Evolutionary conservation across 73 alveolate species (phyloP).

Genomic region (Blepharisma stoltei): DNA sequence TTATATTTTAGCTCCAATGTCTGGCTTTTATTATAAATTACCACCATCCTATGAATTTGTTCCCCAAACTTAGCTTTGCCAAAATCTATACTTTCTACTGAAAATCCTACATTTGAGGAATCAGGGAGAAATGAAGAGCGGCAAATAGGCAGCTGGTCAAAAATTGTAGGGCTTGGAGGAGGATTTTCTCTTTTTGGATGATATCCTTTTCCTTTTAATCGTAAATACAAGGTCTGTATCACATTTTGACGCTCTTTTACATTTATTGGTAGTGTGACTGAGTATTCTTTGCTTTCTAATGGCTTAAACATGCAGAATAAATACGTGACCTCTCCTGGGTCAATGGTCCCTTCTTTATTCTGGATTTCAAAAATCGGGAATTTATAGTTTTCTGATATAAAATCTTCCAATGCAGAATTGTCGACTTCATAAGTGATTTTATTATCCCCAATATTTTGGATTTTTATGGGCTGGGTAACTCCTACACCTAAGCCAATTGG

Average conservation of each 20-base stretch:
- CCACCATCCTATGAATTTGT: conserved; percentile 83
- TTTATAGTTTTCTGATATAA: conserved; percentile 73
- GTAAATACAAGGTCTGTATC: conserved; percentile 56
- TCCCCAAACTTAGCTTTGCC: conserved; percentile 90
- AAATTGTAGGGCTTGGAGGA: conserved; percentile 44
- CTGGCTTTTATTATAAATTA: conserved; percentile 84
- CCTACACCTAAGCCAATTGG: conserved; percentile 96
- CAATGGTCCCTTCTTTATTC: conserved; percentile 89
- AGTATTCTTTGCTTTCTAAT: conserved; percentile 86
- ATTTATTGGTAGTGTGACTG: conserved; percentile 78
- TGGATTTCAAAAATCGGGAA: conserved; percentile 90
- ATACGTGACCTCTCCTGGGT: conserved; percentile 86
- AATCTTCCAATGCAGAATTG: conserved; percentile 61
- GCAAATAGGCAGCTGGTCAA: conserved; percentile 70
- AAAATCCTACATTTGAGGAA: conserved; percentile 88
- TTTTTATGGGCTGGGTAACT: conserved; percentile 93
- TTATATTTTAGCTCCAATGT: conserved; percentile 85
- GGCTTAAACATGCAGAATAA: conserved; percentile 91
- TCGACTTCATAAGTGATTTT: conserved; percentile 88
- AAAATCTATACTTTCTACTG: conserved; percentile 96
- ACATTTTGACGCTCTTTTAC: conserved; percentile 87
- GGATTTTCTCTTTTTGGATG: conserved; percentile 37
- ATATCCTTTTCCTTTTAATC: conserved; percentile 50
- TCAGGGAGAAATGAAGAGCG: conserved; percentile 68
- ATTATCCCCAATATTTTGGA: conserved; percentile 91